phyloP scores from a whole-genome alignment of 2,329 filamentous ascomycete species.

The Exophiala aquamarina region DNA sequence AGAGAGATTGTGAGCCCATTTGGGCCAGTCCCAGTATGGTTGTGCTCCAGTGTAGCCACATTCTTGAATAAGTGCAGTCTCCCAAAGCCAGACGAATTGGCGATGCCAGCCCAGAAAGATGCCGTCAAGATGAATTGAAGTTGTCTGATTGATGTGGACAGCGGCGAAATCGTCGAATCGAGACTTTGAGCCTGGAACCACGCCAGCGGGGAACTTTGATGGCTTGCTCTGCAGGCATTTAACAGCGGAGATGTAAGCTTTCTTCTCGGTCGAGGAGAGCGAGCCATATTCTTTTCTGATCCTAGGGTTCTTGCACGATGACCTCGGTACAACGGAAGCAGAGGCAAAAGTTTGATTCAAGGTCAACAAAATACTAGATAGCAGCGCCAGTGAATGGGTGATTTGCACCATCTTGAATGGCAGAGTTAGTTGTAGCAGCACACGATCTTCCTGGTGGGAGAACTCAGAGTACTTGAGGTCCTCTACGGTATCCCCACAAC shows the following conservation, averaged over 20 bases:
- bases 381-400: no score
- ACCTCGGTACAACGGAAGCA: no score
- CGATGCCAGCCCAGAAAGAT: slow-evolving; percentile 38
- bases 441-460: no score
- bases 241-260: slow-evolving; percentile 50
- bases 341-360: no score
- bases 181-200: slow-evolving; percentile 44
- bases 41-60: slow-evolving; percentile 40
- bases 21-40: slow-evolving; percentile 51
- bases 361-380: no score
- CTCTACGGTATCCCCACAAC: no score
- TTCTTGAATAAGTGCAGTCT: slow-evolving; percentile 34
- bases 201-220: slow-evolving; percentile 33
- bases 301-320: no score
- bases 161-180: slow-evolving; percentile 54
- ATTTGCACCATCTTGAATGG: no score
- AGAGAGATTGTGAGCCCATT: slow-evolving; percentile 36
- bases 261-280: no score
- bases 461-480: no score
- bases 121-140: slow-evolving; percentile 42
- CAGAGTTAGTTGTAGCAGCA: no score
- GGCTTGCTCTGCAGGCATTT: slow-evolving; percentile 46
- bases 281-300: no score
- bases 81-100: slow-evolving; percentile 34
- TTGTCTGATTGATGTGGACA: slow-evolving; percentile 50